Conservation (phyloP, 768 basidiomycete species). For the Russula sp. region DNA sequence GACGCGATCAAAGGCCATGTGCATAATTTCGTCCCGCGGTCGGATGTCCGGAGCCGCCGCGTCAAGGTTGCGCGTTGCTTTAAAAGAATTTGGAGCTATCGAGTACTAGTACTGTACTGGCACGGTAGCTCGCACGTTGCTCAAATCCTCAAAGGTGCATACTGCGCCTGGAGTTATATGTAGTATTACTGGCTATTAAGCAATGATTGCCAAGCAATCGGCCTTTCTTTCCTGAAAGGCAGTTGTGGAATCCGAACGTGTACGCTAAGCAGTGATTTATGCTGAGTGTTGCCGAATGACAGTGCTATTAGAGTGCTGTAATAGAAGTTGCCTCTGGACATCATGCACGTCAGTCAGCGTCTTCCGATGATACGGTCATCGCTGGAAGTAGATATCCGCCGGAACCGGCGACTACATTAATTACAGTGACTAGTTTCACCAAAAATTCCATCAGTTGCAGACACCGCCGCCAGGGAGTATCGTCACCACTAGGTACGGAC, state of each 20-base stretch:
- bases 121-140: neutral
- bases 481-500: neutral
- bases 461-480: neutral
- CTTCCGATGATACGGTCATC: constrained; percentile 11
- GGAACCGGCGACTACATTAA: neutral
- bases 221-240: neutral
- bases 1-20: neutral
- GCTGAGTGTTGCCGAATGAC: constrained; percentile 1
- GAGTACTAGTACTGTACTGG: too few species aligned
- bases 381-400: neutral
- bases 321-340: neutral
- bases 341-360: neutral
- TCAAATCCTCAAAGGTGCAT: neutral
- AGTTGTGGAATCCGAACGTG: neutral
- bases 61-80: too few species aligned
- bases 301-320: neutral
- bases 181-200: neutral
- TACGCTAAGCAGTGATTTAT: constrained; percentile 4
- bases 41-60: neutral
- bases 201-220: neutral
- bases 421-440: neutral
- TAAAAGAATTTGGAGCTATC: too few species aligned
- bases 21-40: neutral
- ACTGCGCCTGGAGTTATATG: neutral
- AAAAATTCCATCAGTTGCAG: neutral